A percentile compares a stretch with the other conserved stretches of the same genome.
These are phyloP conservation scores for Moringa oleifera DNA, from an alignment of 345 rosid species.

Conservation along the genomic window DNA sequence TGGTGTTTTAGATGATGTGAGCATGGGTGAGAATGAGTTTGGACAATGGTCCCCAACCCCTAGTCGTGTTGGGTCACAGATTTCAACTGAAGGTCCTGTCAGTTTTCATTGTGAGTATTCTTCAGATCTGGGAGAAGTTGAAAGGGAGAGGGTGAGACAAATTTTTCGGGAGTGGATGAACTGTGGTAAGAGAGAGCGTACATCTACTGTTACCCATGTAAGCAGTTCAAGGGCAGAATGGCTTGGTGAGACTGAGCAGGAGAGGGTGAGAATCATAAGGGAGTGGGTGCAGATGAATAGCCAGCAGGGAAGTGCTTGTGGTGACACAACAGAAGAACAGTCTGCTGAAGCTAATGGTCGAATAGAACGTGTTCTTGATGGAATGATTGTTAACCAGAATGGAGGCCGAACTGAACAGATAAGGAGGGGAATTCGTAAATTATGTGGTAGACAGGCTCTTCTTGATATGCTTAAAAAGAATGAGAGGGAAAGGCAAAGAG, in stretches of 20 bases:
- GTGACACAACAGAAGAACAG: slow-evolving; percentile 53
- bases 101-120: slow-evolving; percentile 32
- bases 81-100: slow-evolving; percentile 41
- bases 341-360: slow-evolving; percentile 49
- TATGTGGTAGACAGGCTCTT: slow-evolving; percentile 85
- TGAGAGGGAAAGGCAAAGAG: slow-evolving; percentile 72
- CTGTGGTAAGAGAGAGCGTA: slow-evolving; percentile 46
- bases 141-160: slow-evolving; percentile 86
- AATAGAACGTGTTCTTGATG: slow-evolving; percentile 70
- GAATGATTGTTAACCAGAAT: slow-evolving; percentile 45
- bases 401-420: slow-evolving; percentile 39
- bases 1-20: slow-evolving; percentile 36
- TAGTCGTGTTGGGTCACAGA: slow-evolving; percentile 33
- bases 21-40: slow-evolving; percentile 42
- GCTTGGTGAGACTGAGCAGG: slow-evolving; percentile 93
- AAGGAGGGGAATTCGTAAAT: slow-evolving; percentile 67
- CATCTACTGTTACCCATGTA: slow-evolving; percentile 37
- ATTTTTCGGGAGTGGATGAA: slow-evolving; percentile 85
- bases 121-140: slow-evolving; percentile 66
- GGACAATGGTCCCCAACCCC: slow-evolving; percentile 55
- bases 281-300: slow-evolving; percentile 80
- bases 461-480: slow-evolving; percentile 85
- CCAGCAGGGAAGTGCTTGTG: slow-evolving; percentile 53
- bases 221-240: slow-evolving; percentile 55
- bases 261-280: slow-evolving; percentile 83